A percentile compares a stretch with the other conserved stretches of the same genome.
Evolutionary conservation across 352 stramenopile genomes (phyloP).

Genomic region (Phytophthora nicotianae): DNA sequence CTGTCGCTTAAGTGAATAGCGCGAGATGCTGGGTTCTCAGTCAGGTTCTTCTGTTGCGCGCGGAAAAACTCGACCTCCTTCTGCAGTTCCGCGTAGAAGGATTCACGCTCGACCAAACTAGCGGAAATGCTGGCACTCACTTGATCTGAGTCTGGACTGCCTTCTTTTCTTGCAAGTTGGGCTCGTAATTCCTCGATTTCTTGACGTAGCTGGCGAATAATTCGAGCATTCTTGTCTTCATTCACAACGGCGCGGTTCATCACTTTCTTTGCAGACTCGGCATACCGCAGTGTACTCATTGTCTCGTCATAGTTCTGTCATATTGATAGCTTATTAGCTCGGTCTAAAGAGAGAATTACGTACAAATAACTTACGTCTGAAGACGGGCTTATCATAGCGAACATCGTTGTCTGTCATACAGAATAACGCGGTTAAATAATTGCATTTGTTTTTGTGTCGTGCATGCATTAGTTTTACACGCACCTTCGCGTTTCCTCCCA

Average conservation of each 20-base stretch:
- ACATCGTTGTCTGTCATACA: constrained; percentile 80
- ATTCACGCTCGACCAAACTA: constrained; percentile 52
- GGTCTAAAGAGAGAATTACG: neutral
- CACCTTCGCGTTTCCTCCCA: constrained; percentile 84
- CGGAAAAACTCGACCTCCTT: constrained; percentile 56
- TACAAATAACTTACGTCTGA: constrained; percentile 48
- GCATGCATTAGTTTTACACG: neutral
- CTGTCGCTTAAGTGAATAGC: constrained; percentile 38
- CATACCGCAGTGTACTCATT: constrained; percentile 86
- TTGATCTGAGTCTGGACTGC: constrained; percentile 37
- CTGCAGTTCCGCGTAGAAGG: constrained; percentile 52
- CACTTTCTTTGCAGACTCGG: constrained; percentile 83
- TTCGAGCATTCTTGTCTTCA: constrained; percentile 80
- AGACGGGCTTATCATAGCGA: constrained; percentile 82
- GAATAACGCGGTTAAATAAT: neutral
- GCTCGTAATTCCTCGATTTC: constrained; percentile 65
- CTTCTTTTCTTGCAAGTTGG: constrained; percentile 45
- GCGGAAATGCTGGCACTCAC: constrained; percentile 34
- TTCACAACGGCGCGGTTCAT: constrained; percentile 85
- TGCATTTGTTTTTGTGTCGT: no score
- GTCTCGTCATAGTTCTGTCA: constrained; percentile 83
- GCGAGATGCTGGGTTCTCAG: neutral
- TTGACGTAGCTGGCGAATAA: constrained; percentile 78
- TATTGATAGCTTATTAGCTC: neutral
- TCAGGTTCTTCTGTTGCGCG: constrained; percentile 34